Percentiles rank a stretch among this genome's conserved stretches.
Conservation (phyloP, 2,329 filamentous ascomycete species). For the Cladosporium sphaerospermum region DNA sequence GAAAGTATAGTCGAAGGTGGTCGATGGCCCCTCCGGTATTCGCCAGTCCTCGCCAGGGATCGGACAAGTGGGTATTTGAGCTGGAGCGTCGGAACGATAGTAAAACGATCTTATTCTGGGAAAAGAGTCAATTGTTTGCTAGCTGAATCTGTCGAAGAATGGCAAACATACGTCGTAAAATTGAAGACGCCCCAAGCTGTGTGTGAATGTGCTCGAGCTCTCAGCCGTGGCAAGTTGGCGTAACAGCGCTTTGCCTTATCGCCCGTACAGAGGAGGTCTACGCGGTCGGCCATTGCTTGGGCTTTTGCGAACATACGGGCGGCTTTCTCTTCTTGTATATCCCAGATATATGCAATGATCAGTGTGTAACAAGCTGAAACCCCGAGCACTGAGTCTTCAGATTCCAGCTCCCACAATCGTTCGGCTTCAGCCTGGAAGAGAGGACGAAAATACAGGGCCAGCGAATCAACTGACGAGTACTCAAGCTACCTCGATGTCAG, state of each 20-base stretch:
- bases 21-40: not conserved
- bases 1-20: not conserved
- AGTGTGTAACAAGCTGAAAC: not conserved
- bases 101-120: not conserved
- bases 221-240: not conserved
- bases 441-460: not conserved
- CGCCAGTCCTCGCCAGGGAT: not conserved
- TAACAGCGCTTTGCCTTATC: not conserved
- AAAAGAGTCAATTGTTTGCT: not conserved
- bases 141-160: not conserved
- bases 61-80: not conserved
- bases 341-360: not conserved
- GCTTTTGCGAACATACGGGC: not conserved
- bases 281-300: not conserved
- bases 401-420: not conserved
- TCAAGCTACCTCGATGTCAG: not conserved
- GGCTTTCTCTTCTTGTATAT: not conserved
- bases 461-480: not conserved
- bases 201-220: not conserved
- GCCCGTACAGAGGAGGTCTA: not conserved
- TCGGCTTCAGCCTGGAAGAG: not conserved
- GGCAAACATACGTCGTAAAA: not conserved
- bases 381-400: not conserved
- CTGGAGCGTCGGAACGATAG: not conserved
- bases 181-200: not conserved